Conservation (phyloP, 331 rosid species). For the Quercus lobata region DNA sequence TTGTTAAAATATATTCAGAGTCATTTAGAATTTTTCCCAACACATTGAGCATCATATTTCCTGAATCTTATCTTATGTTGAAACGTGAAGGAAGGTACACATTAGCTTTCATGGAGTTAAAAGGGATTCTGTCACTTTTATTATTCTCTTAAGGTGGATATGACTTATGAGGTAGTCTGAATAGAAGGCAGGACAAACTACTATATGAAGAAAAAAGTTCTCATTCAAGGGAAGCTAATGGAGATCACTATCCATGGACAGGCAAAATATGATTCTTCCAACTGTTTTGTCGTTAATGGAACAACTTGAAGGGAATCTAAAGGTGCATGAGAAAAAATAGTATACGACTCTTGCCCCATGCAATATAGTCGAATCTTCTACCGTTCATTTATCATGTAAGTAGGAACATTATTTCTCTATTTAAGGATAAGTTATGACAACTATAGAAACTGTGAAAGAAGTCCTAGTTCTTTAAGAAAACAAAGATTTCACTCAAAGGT, state of each 20-base stretch:
- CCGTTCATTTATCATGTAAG: neutral
- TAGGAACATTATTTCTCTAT: neutral
- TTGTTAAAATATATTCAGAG: no score
- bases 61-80: neutral
- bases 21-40: no score
- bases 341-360: neutral
- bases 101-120: neutral
- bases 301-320: neutral
- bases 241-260: conserved; percentile 12
- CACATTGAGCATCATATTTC: neutral
- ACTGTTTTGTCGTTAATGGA: neutral
- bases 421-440: conserved; percentile 1
- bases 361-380: neutral
- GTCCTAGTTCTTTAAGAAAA: neutral
- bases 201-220: neutral
- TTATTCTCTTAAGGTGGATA: neutral
- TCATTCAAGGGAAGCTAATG: neutral
- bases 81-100: neutral
- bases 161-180: neutral
- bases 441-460: neutral
- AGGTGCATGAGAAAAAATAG: neutral
- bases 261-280: conserved; percentile 29
- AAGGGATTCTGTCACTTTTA: neutral
- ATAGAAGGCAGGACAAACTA: neutral
- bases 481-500: neutral